Conservation (phyloP, 2,329 filamentous ascomycete species). For the Clonostachys rosea region DNA sequence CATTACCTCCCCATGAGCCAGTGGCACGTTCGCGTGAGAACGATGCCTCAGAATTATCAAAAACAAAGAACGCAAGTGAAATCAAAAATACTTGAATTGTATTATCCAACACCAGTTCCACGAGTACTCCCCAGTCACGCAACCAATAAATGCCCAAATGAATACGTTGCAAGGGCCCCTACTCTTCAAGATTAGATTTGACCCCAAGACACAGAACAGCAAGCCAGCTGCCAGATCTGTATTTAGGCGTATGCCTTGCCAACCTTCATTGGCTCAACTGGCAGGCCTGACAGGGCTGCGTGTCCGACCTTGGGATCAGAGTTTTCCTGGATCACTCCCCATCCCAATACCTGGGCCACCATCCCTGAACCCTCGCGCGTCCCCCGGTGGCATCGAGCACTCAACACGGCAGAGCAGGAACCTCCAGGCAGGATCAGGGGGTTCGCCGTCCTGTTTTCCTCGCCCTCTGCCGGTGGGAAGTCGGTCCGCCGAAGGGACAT, state of each 20-base stretch:
- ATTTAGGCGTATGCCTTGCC: slow-evolving; percentile 16
- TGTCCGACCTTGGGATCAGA: slow-evolving; percentile 25
- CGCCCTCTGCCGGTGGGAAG: slow-evolving; percentile 19
- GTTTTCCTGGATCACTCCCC: slow-evolving; percentile 39
- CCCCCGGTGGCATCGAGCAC: slow-evolving; percentile 38
- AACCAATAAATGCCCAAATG: too few species aligned
- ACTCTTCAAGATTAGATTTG: too few species aligned
- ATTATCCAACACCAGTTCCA: too few species aligned
- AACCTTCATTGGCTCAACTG: slow-evolving; percentile 15
- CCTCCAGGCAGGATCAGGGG: slow-evolving; percentile 42
- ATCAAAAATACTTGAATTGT: too few species aligned
- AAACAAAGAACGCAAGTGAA: too few species aligned
- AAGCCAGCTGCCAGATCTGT: too few species aligned
- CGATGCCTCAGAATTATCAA: too few species aligned
- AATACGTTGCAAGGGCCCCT: too few species aligned
- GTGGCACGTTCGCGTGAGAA: too few species aligned
- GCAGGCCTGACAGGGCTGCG: slow-evolving; percentile 34
- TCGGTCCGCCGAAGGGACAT: slow-evolving; percentile 35
- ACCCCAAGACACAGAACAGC: too few species aligned
- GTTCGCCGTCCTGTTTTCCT: slow-evolving; percentile 31
- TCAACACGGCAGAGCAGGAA: slow-evolving; percentile 46
- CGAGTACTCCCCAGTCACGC: too few species aligned
- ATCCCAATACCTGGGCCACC: slow-evolving; percentile 30
- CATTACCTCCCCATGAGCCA: too few species aligned
- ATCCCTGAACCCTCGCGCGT: slow-evolving; percentile 20